These are phyloP conservation scores for Castanea sativa DNA, from an alignment of 306 rosid genomes.

Conservation along the genomic window DNA sequence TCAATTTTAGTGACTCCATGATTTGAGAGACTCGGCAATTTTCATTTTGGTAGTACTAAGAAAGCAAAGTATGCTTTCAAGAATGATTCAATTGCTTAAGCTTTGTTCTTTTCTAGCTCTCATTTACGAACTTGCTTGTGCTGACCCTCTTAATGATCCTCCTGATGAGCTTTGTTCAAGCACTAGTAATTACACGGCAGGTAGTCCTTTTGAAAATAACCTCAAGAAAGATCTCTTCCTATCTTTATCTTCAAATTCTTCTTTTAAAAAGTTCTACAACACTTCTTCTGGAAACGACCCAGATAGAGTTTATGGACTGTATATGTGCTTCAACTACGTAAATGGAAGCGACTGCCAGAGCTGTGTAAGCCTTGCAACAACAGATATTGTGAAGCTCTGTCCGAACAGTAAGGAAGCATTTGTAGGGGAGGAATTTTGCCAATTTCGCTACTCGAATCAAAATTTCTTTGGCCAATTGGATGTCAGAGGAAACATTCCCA, in stretches of 20 bases:
- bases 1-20: too few species aligned
- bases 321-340: slow-evolving; percentile 39
- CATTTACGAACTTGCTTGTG: too few species aligned
- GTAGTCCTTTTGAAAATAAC: slow-evolving; percentile 25
- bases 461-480: slow-evolving; percentile 44
- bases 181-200: slow-evolving; percentile 11
- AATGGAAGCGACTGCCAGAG: slow-evolving; percentile 20
- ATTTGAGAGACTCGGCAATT: too few species aligned
- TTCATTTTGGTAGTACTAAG: too few species aligned
- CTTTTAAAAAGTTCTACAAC: slow-evolving; percentile 18
- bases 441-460: slow-evolving; percentile 43
- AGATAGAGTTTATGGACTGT: slow-evolving; percentile 18
- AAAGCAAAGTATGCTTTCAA: background rate
- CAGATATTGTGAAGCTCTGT: slow-evolving; percentile 32
- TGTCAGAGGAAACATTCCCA: slow-evolving; percentile 26
- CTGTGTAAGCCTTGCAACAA: slow-evolving; percentile 35
- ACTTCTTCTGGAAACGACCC: slow-evolving; percentile 22
- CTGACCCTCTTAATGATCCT: background rate
- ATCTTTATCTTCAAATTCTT: slow-evolving; percentile 30
- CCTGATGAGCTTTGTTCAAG: slow-evolving; percentile 35
- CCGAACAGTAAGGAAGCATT: slow-evolving; percentile 42
- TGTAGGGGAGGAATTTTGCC: slow-evolving; percentile 56
- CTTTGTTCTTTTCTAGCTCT: slow-evolving; percentile 2
- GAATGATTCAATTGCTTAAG: slow-evolving; percentile 12
- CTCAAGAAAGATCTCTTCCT: slow-evolving; percentile 19